These are phyloP conservation scores for Picochlorum sp. DNA, from an alignment of 139 green algal genomes.

Conservation along the genomic window DNA sequence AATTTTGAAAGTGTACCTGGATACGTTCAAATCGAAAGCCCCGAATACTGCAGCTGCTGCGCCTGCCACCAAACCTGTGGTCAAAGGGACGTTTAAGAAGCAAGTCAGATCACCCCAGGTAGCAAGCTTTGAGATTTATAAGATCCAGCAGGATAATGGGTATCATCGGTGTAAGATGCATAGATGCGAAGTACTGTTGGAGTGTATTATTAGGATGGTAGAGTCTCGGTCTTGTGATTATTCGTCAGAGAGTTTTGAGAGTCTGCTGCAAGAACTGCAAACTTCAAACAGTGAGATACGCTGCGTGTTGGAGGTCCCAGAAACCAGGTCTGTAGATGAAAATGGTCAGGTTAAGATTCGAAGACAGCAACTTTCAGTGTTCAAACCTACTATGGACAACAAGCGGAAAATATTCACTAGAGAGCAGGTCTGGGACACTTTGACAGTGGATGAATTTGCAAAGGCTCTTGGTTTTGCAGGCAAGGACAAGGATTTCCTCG, in stretches of 20 bases:
- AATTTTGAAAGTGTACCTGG: no score
- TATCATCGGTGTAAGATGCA: background rate
- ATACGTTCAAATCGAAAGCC: no score
- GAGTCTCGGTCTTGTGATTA: background rate
- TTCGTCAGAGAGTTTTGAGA: background rate
- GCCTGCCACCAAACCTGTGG: no score
- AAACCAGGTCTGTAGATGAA: no score
- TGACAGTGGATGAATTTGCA: conserved; percentile 11
- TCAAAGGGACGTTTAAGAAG: no score
- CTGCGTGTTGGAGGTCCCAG: no score
- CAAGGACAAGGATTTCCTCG: background rate
- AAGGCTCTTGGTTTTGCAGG: background rate
- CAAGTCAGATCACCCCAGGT: no score
- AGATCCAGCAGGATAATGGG: background rate
- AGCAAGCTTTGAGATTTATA: background rate
- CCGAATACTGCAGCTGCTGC: no score
- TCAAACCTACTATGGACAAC: background rate
- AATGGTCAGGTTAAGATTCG: background rate
- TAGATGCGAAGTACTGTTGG: background rate
- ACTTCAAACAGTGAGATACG: no score
- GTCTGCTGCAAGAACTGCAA: no score
- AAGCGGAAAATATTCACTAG: background rate
- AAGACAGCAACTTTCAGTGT: background rate
- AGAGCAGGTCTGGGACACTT: background rate
- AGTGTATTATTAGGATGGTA: background rate